A percentile compares a stretch with the other conserved stretches of the same genome.
Conservation (phyloP, 176 grass and related monocot genomes). For the Carex pumila region DNA sequence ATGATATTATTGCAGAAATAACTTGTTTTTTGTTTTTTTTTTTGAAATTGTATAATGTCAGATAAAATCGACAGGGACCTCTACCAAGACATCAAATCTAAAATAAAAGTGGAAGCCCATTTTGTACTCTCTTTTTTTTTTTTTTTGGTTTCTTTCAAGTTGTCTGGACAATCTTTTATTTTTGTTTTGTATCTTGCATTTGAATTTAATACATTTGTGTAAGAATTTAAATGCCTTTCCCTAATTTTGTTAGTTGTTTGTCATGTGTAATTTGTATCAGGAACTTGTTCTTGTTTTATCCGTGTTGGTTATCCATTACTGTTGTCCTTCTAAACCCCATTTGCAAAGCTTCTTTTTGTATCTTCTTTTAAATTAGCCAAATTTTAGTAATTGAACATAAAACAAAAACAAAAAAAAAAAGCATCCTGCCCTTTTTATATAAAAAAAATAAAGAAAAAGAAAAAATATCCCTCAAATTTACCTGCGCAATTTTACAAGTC, state of each 20-base stretch:
- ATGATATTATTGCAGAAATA: neutral
- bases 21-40: neutral
- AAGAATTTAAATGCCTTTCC: neutral
- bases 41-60: neutral
- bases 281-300: neutral
- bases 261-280: neutral
- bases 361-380: neutral
- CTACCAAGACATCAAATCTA: neutral
- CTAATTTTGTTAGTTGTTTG: neutral
- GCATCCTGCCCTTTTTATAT: no score
- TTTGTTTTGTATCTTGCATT: neutral
- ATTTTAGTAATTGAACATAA: neutral
- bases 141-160: neutral
- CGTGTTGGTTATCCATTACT: neutral
- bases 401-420: neutral
- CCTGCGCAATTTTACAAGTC: conserved; percentile 87
- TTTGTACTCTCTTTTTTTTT: neutral
- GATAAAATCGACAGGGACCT: neutral
- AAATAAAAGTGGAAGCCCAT: neutral
- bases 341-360: neutral
- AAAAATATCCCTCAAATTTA: conserved; percentile 3
- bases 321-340: neutral
- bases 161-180: neutral
- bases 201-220: neutral
- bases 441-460: neutral